Percentiles rank a stretch among this genome's conserved stretches.
phyloP scores from a whole-genome alignment of 805 yeast species.

The Hyphopichia homilentoma region DNA sequence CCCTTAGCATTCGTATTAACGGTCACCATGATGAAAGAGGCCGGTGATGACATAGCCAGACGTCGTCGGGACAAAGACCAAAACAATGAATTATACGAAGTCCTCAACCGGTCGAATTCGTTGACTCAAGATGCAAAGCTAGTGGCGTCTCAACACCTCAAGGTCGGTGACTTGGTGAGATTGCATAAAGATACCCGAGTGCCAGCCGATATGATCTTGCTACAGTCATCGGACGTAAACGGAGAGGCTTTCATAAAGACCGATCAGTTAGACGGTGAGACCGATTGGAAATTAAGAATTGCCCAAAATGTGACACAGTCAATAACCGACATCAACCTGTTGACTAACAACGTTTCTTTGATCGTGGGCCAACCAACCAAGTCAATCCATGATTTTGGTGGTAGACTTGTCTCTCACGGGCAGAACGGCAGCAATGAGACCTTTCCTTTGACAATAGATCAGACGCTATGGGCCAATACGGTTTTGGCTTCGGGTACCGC shows the following conservation, averaged over 20 bases:
- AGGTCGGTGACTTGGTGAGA: slow-evolving; percentile 82
- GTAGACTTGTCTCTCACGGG: slow-evolving; percentile 58
- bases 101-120: slow-evolving; percentile 35
- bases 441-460: slow-evolving; percentile 74
- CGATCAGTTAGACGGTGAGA: slow-evolving; percentile 97
- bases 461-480: slow-evolving; percentile 97
- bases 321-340: slow-evolving; percentile 41
- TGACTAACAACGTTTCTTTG: slow-evolving; percentile 46
- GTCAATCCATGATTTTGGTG: slow-evolving; percentile 76
- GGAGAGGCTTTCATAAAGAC: slow-evolving; percentile 95
- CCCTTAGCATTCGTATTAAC: slow-evolving; percentile 90
- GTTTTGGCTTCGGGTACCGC: slow-evolving; percentile 94
- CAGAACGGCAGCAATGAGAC: slow-evolving; percentile 36
- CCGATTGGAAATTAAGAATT: slow-evolving; percentile 94
- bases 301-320: slow-evolving; percentile 74
- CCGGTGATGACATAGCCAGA: slow-evolving; percentile 88
- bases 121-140: slow-evolving; percentile 22
- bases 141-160: slow-evolving; percentile 54
- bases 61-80: slow-evolving; percentile 88
- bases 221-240: slow-evolving; percentile 72
- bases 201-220: slow-evolving; percentile 88
- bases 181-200: slow-evolving; percentile 79
- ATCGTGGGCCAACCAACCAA: slow-evolving; percentile 85
- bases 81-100: slow-evolving; percentile 78
- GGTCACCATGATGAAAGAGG: slow-evolving; percentile 95